These are phyloP conservation scores for Calonectria fujianensis DNA, from an alignment of 2,329 filamentous ascomycete genomes.

Conservation along the genomic window DNA sequence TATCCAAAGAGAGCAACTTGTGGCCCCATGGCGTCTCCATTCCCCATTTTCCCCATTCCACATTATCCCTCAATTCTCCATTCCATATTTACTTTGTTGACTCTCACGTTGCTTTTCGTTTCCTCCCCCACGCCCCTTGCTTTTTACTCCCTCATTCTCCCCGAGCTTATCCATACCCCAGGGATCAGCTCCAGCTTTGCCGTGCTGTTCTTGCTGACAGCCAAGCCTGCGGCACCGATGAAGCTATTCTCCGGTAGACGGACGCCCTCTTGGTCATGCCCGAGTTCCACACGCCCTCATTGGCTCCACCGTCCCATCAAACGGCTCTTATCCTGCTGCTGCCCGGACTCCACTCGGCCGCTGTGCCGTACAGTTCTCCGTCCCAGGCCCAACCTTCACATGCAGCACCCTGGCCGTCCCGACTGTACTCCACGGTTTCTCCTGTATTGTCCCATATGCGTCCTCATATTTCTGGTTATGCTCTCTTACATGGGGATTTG, in stretches of 20 bases:
- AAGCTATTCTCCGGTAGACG: constrained; percentile 29
- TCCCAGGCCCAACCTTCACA: constrained; percentile 21
- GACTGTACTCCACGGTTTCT: constrained; percentile 12
- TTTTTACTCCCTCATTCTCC: constrained; percentile 23
- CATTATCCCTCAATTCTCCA: constrained; percentile 54
- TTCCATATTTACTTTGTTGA: constrained; percentile 30
- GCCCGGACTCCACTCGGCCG: constrained; percentile 43
- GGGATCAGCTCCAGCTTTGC: constrained; percentile 37
- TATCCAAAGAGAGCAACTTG: constrained; percentile 31
- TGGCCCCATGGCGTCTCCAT: constrained; percentile 44
- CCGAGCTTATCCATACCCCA: constrained; percentile 5
- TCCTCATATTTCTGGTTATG: constrained; percentile 32
- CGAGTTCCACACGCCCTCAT: constrained; percentile 34
- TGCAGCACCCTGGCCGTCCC: constrained; percentile 11
- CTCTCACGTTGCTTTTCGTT: constrained; percentile 10
- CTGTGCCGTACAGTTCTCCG: constrained; percentile 38
- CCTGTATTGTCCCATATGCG: constrained; percentile 39
- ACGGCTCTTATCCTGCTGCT: constrained; percentile 29
- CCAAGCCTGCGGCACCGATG: constrained; percentile 32
- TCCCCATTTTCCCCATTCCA: constrained; percentile 40
- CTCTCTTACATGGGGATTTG: constrained; percentile 44
- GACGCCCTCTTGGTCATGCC: constrained; percentile 37
- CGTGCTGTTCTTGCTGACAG: constrained; percentile 33
- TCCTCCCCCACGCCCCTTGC: constrained; percentile 19
- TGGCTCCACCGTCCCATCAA: constrained; percentile 43